A percentile compares a stretch with the other conserved stretches of the same genome.
Evolutionary conservation across 768 basidiomycete genomes (phyloP).

Genomic region (Hortiboletus flavorubellus): DNA sequence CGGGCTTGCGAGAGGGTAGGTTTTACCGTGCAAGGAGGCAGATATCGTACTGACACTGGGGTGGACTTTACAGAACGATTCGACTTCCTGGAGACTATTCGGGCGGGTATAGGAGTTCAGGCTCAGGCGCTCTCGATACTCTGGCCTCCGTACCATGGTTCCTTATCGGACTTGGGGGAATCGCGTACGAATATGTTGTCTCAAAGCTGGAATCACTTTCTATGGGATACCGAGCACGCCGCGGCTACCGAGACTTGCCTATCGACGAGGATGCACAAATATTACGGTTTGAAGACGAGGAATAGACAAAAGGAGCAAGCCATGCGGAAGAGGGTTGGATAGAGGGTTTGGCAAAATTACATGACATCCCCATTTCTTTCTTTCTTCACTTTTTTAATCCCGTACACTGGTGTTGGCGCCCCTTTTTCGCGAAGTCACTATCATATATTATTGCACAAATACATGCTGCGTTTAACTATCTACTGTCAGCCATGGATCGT

Average conservation of each 20-base stretch:
- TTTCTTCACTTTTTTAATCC: not conserved
- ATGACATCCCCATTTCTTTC: not conserved
- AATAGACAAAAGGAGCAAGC: conserved; percentile 20
- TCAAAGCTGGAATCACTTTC: conserved; percentile 42
- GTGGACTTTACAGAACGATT: conserved; percentile 52
- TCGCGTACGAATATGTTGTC: conserved; percentile 65
- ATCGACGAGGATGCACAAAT: conserved; percentile 90
- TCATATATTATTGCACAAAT: not conserved
- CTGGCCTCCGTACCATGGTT: conserved; percentile 90
- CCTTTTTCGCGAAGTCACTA: not conserved
- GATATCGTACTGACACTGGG: conserved; percentile 3
- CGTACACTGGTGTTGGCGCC: not conserved
- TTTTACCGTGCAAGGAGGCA: not conserved
- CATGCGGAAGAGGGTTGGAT: not conserved
- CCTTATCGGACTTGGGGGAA: conserved; percentile 71
- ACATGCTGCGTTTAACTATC: not conserved
- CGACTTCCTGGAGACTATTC: conserved; percentile 60
- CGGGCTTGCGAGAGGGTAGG: conserved; percentile 74
- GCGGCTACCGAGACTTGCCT: conserved; percentile 74
- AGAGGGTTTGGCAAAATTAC: not conserved
- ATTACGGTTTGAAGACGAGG: conserved; percentile 80
- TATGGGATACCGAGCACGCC: conserved; percentile 43
- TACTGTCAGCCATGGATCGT: no score
- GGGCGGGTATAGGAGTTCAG: conserved; percentile 30
- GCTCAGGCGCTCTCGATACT: conserved; percentile 59